Base-by-base conservation (phyloP, 495 filamentous ascomycete genomes). In the Xanthoparmelia taractica region DNA sequence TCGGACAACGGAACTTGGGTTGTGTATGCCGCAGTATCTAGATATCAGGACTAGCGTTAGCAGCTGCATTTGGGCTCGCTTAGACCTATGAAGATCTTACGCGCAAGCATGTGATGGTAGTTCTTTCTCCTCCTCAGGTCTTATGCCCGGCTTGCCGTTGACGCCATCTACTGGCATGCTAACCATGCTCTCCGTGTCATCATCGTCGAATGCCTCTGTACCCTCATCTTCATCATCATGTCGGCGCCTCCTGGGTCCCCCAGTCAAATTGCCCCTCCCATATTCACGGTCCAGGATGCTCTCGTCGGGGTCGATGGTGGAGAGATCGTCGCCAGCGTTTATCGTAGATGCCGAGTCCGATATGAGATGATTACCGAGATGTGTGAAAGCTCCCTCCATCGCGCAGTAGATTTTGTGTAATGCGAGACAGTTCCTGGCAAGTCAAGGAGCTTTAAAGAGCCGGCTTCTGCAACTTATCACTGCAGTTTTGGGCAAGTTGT, bases 1-100 rank as follows among this genome's bases (percentile, higher is more conserved):
- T 75, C 96, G 97, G 60, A 97, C 94, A 59, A 97, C 95, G 66
- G 91, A 92, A 71, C 88, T 87, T 15, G 93, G 85, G 65, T 94
- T 95, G 74, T 99, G 94, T 65, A 99, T 99, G 60, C 94, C 94
- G 71, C 94, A 99, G 74, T 99, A 98, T 57, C 91, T 96, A 68
- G 25, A 60, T 34, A 68, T 64, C 56, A 61, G 5, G 34, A n/a
- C 2, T 40, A 20, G 20, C 10, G 33, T 23, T 45, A 57, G 17
- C 25, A 72, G 34, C 38, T 57, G 75, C 67, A 20, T 27, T 23
- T 31, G 23, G 60, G 31, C 34, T 34, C 38, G 34, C 57, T 18
- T 23, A 17, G 34, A 40, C 40, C 18, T 54, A 27, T 13, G 45
- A 62, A 27, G 2, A 47, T 87, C 91, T 80, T 81, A 95, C 85